Evolutionary conservation across 2,329 filamentous ascomycete species (phyloP).

Genomic region (Xylaria sp.): DNA sequence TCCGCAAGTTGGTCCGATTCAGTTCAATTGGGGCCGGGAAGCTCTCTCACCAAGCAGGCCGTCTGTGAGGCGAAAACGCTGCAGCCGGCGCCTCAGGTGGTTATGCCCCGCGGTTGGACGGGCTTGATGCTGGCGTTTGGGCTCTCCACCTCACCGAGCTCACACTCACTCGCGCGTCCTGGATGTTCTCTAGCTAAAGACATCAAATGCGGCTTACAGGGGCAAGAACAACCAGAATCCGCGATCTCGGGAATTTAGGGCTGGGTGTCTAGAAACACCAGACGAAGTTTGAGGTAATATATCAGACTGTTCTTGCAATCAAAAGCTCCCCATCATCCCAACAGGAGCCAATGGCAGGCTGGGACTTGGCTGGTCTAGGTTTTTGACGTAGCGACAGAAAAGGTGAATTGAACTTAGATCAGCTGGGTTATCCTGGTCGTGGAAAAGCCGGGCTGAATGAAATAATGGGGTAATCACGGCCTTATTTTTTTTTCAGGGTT

Average conservation of each 20-base stretch:
- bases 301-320: slow-evolving; percentile 17
- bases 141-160: slow-evolving; percentile 44
- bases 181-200: slow-evolving; percentile 41
- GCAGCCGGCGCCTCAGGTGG: slow-evolving; percentile 40
- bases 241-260: slow-evolving; percentile 18
- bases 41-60: slow-evolving; percentile 13
- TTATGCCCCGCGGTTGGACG: slow-evolving; percentile 35
- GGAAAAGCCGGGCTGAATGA: slow-evolving; percentile 45
- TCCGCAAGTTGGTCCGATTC: slow-evolving; percentile 16
- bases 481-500: slow-evolving; percentile 19
- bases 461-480: slow-evolving; percentile 37
- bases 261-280: slow-evolving; percentile 26
- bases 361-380: slow-evolving; percentile 29
- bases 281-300: slow-evolving; percentile 13
- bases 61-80: slow-evolving; percentile 16
- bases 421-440: slow-evolving; percentile 41
- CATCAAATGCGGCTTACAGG: slow-evolving; percentile 49
- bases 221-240: slow-evolving; percentile 15
- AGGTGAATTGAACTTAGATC: slow-evolving; percentile 34
- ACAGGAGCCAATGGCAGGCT: slow-evolving; percentile 41
- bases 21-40: slow-evolving; percentile 18
- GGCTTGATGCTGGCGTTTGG: slow-evolving; percentile 33
- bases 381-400: slow-evolving; percentile 26
- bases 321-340: slow-evolving; percentile 27
- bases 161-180: slow-evolving; percentile 43